phyloP scores from a whole-genome alignment of 768 basidiomycete genomes.

The Ramaria rubella region DNA sequence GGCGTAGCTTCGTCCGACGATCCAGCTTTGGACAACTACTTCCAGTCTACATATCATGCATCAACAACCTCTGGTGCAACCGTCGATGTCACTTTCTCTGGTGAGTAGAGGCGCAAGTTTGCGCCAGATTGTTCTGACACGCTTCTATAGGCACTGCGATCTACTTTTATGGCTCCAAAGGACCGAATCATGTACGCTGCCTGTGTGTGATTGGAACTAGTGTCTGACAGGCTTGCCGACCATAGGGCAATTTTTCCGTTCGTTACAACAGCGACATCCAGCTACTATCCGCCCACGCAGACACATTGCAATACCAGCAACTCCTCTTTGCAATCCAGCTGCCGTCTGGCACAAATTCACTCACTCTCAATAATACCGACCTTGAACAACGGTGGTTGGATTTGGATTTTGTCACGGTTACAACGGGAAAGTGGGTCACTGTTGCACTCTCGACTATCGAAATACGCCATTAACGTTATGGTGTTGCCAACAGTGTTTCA shows the following conservation, averaged over 20 bases:
- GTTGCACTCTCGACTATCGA: too few species aligned
- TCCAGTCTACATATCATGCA: neutral
- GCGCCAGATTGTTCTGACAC: neutral
- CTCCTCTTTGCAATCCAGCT: neutral
- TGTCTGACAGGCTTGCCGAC: neutral
- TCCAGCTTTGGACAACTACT: neutral
- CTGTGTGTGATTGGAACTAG: neutral
- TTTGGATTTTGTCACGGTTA: neutral
- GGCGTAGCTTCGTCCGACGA: neutral
- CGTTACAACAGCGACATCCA: neutral
- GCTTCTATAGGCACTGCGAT: neutral
- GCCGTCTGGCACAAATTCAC: neutral
- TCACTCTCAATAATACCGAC: constrained; percentile 1
- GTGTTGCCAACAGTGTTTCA: too few species aligned
- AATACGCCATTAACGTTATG: too few species aligned
- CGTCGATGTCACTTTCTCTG: neutral
- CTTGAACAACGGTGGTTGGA: neutral
- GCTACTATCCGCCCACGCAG: neutral
- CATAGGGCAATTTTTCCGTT: neutral
- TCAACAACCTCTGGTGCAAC: neutral
- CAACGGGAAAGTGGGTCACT: neutral
- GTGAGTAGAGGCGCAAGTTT: neutral
- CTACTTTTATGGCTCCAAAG: neutral
- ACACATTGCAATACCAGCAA: neutral
- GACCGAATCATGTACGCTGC: neutral